Evolutionary conservation across 2,329 filamentous ascomycete genomes (phyloP).

Genomic region (Arthrobotrys iridis): DNA sequence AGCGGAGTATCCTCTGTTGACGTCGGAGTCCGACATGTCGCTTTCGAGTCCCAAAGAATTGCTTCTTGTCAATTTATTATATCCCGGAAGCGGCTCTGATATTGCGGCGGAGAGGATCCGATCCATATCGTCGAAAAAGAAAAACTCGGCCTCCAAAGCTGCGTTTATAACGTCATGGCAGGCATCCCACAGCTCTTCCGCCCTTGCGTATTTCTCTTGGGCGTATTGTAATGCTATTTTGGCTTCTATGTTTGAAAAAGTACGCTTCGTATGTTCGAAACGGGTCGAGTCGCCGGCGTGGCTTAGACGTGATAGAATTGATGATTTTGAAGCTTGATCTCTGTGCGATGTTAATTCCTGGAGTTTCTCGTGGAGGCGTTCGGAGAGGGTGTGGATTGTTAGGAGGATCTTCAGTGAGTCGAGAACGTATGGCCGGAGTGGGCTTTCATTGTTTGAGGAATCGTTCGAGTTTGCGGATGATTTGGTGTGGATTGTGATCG

Average conservation of each 20-base stretch:
- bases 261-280: constrained; percentile 47
- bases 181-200: constrained; percentile 27
- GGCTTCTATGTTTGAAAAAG: constrained; percentile 40
- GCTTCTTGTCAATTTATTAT: constrained; percentile 4
- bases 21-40: constrained; percentile 41
- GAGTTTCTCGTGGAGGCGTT: constrained; percentile 29
- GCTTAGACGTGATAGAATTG: constrained; percentile 40
- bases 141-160: constrained; percentile 40
- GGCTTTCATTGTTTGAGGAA: constrained; percentile 8
- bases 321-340: constrained; percentile 46
- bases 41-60: constrained; percentile 21
- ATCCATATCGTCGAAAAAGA: constrained; percentile 51
- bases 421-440: constrained; percentile 43
- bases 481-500: constrained; percentile 9
- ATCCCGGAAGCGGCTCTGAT: constrained; percentile 1
- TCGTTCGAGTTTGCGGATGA: background rate
- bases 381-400: constrained; percentile 32
- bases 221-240: constrained; percentile 28
- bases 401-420: constrained; percentile 39
- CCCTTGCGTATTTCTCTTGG: constrained; percentile 28
- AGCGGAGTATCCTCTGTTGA: constrained; percentile 42
- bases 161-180: constrained; percentile 33
- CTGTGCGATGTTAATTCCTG: constrained; percentile 31
- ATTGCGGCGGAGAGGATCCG: constrained; percentile 29
- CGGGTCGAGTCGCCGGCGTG: constrained; percentile 21